These are phyloP conservation scores for Geranomyces michiganensis DNA, from an alignment of 192 early-diverging fungal species.

Conservation along the genomic window DNA sequence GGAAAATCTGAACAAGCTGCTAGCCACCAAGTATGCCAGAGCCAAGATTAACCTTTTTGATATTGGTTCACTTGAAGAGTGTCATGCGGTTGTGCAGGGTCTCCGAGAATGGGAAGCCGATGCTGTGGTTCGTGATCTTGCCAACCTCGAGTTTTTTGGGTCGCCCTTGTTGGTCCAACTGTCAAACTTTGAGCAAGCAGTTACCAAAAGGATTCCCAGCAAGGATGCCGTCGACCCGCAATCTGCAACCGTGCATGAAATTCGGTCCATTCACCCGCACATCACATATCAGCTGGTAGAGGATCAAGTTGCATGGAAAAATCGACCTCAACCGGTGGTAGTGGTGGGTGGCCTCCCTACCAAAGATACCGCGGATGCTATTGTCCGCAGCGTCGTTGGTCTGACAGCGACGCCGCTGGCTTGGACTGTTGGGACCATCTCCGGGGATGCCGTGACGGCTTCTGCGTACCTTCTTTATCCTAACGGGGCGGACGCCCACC, in stretches of 20 bases:
- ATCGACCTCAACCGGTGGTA: not conserved
- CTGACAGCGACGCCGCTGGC: not conserved
- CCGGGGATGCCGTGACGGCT: not conserved
- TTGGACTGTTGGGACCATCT: not conserved
- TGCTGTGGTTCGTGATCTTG: slow-evolving; percentile 14
- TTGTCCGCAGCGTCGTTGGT: not conserved
- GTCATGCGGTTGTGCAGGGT: slow-evolving; percentile 21
- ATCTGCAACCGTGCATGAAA: not conserved
- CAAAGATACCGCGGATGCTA: not conserved
- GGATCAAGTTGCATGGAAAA: not conserved
- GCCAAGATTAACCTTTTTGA: slow-evolving; percentile 23
- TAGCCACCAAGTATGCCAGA: slow-evolving; percentile 6
- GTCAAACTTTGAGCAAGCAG: slow-evolving; percentile 2
- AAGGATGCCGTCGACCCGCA: not conserved
- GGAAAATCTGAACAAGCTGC: slow-evolving; percentile 24
- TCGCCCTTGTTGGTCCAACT: slow-evolving; percentile 2
- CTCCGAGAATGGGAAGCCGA: slow-evolving; percentile 21
- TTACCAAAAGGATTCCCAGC: not conserved
- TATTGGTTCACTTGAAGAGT: slow-evolving; percentile 28
- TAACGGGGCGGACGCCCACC: not conserved
- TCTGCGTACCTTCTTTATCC: slow-evolving; percentile 8
- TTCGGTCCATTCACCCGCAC: not conserved
- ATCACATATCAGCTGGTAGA: not conserved
- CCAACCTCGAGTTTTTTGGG: slow-evolving; percentile 27
- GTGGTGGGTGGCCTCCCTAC: not conserved